Evolutionary conservation across 768 basidiomycete genomes (phyloP), one percentile per base, ranked within the genome.

Genomic region (Termitomyces sp.): DNA sequence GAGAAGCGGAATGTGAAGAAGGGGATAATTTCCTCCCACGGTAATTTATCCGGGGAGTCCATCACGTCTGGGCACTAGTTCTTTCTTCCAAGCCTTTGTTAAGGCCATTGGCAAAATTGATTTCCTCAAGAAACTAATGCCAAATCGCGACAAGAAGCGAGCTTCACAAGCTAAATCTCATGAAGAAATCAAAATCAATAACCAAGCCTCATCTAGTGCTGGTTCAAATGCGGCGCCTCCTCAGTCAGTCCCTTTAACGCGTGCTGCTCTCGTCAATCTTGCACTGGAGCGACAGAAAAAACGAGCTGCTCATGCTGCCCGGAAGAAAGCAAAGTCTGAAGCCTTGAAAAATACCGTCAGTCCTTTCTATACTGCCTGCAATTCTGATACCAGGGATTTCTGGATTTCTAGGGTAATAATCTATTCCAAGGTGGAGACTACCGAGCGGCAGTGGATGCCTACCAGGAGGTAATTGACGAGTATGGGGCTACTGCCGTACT

Each of bases 331-430:
- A 1, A 16, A 54, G 17, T 52, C 58, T 0, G 57, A 59, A 40
- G 47, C 28, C 9, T 42, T 43, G 37, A 61, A 61, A 41, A 54
- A 59, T n/a, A 34, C 40, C 28, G 60, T 61, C 10, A 37, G 57
- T 11, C n/a, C n/a, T 19, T 14, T 44, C 44, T 35, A 8, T 34
- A 23, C 25, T 21, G 23, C 39, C 19, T 25, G 21, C 21, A 21
- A 28, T 11, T 23, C 11, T 39, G 17, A 14, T 19, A 35, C n/a
- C 28, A 52, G 30, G 9, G 25, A 3, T 42, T 30, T n/a, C n/a
- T n/a, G n/a, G n/a, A n/a, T n/a, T 34, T 27, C 17, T 40, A 74
- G 74, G 75, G 73, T 2, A 74, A 75, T 49, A 58, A 61, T 5
- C 54, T 64, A 23, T 73, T 71, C 56, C 66, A 65, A 50, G 52